These are phyloP conservation scores for Globisporangium irregulare DNA, from an alignment of 352 stramenopile species.

Conservation along the genomic window DNA sequence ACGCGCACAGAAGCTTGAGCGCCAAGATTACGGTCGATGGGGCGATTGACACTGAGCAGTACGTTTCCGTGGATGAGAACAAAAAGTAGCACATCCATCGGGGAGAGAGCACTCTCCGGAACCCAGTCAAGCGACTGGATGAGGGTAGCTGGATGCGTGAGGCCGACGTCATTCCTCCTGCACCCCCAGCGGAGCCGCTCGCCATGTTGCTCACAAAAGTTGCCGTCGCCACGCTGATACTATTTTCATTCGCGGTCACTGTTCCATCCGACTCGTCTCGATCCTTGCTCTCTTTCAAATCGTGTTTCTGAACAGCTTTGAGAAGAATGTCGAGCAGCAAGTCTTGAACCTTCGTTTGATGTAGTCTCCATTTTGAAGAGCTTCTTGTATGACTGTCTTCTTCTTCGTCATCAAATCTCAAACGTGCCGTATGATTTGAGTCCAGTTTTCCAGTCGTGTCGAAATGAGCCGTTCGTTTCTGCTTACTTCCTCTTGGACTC, in stretches of 20 bases:
- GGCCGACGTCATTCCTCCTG: conserved; percentile 9
- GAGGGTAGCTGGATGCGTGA: conserved; percentile 49
- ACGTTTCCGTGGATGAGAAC: conserved; percentile 26
- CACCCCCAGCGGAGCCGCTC: not conserved
- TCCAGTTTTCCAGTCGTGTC: not conserved
- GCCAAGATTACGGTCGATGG: conserved; percentile 53
- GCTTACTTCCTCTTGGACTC: conserved; percentile 15
- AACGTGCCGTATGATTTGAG: not conserved
- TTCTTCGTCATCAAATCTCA: not conserved
- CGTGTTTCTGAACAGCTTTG: conserved; percentile 70
- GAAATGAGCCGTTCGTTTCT: not conserved
- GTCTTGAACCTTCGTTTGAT: conserved; percentile 53
- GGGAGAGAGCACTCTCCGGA: conserved; percentile 56
- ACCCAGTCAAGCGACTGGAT: conserved; percentile 43
- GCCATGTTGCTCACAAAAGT: conserved; percentile 11
- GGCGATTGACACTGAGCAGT: conserved; percentile 22
- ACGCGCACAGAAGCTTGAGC: conserved; percentile 41
- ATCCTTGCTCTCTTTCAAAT: conserved; percentile 66
- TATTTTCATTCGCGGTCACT: conserved; percentile 13
- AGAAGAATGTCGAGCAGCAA: conserved; percentile 59
- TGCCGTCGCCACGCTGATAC: not conserved
- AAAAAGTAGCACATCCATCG: conserved; percentile 70
- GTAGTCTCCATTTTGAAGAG: conserved; percentile 13
- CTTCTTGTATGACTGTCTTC: not conserved
- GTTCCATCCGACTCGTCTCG: conserved; percentile 30